Conservation (phyloP, 805 yeast species). For the Candida ipomoeae region DNA sequence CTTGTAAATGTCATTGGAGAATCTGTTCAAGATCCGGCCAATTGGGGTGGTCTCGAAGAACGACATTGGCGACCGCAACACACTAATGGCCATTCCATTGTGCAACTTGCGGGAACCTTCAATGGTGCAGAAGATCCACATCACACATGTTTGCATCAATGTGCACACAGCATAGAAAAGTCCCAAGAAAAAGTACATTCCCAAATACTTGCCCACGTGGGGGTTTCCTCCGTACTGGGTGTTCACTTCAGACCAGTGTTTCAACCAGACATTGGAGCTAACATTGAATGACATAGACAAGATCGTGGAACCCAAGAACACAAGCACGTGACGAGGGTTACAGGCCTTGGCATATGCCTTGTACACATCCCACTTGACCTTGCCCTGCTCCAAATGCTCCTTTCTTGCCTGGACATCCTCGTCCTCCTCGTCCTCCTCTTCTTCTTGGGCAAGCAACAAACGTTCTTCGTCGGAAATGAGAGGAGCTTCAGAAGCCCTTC, state of each 20-base stretch:
- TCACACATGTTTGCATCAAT: constrained; percentile 60
- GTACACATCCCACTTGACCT: constrained; percentile 87
- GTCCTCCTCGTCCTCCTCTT: constrained; percentile 34
- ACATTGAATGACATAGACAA: constrained; percentile 59
- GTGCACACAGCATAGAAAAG: constrained; percentile 56
- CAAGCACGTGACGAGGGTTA: constrained; percentile 58
- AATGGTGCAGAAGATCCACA: constrained; percentile 81
- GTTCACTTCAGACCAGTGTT: constrained; percentile 95
- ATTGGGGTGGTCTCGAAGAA: constrained; percentile 95
- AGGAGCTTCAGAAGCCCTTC: constrained; percentile 63
- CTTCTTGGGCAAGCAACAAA: constrained; percentile 24
- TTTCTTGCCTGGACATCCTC: constrained; percentile 43
- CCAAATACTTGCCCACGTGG: constrained; percentile 62
- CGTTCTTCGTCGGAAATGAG: constrained; percentile 36
- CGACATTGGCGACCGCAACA: constrained; percentile 88
- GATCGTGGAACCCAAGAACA: constrained; percentile 55
- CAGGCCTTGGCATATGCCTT: constrained; percentile 83
- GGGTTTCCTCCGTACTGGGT: constrained; percentile 68
- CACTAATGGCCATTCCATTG: constrained; percentile 63
- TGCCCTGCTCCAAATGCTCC: constrained; percentile 89
- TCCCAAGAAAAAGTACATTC: constrained; percentile 74
- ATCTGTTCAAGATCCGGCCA: constrained; percentile 86
- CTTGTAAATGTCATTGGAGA: constrained; percentile 85
- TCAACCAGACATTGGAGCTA: constrained; percentile 83
- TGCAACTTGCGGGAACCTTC: constrained; percentile 77